Evolutionary conservation across 2,329 filamentous ascomycete genomes (phyloP), one percentile per base, ranked within the genome.

Genomic region (Cercospora zeina): DNA sequence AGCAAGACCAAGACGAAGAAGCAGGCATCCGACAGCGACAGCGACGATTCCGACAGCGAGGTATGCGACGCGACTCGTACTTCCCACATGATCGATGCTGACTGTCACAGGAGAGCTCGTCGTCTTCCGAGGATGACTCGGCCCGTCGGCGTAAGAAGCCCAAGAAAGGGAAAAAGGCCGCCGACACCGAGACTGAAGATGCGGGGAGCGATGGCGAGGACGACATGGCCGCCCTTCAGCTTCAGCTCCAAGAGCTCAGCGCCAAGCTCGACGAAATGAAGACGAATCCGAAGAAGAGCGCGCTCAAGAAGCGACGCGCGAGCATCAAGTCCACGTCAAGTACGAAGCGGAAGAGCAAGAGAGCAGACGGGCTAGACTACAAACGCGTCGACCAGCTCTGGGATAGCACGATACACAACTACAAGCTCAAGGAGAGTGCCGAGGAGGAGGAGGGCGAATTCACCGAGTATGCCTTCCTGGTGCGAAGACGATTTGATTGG

Each of bases 401-500:
- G 78, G 82, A 81, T 59, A 74, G 79, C 62, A 82, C 77, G 2
- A 84, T 84, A 50, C 84, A 87, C 72, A 85, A 87, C 68, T 89
- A 85, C 78, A 87, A 87, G 71, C 80, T 88, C 36, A 86, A 83
- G n/a, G 87, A 89, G 70, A 89, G 85, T 11, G 80, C 84, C 3
- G 82, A 87, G 59, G 84, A 87, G 55, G 80, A 83, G n/a, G 84
- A 85, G 27, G 82, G 85, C 58, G 84, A 89, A 67, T 93, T 91
- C 74, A 87, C 93, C 63, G 86, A 89, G 63, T 95, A 88, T 73
- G 82, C 91, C 31, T 96, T 96, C 74, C 90, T 91, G 24, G 89
- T 96, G 14, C 86, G 90, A 14, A 84, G 92, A 59, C 88, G 85
- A 13, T 96, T 96, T 73, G 88, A 93, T 74, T 91, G 85, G 85